Base-by-base conservation (phyloP, 148 eudicot genomes). In the Rhododendron simsii region DNA sequence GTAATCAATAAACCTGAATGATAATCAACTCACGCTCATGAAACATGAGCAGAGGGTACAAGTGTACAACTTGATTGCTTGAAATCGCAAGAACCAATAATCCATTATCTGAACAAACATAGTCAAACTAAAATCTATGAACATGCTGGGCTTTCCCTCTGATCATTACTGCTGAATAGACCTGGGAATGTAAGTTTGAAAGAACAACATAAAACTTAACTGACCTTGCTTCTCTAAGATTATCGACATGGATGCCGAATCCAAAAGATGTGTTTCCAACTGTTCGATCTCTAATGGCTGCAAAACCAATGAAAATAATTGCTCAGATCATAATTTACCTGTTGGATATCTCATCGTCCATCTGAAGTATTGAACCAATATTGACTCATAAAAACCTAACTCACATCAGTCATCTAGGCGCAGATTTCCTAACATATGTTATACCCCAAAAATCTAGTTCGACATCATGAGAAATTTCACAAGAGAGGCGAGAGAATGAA, bases 211-310 rank as follows among this genome's bases (percentile, higher is more conserved):
- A 67, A 76, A 75, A 44, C 7, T 82, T 61, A 28, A 82, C 89
- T 86, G 87, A 96, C 98, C 95, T 96, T 82, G 94, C 99, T 89
- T 95, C 98, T 86, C 98, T 92, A 76, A 95, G 86, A 83, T 92
- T 96, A 87, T 96, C 98, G 2, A 89, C 93, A 15, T 91, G 90
- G 73, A 96, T 80, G 84, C 98, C 96, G 82, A 95, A 92, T 61
- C 99, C 99, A 39, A 92, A 90, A 41, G 93, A 90, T 12, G 94
- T 90, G 69, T 92, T 90, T 50, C 95, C 94, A 51, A 67, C 81
- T 4, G 16, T 81, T 81, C 91, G 96, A 85, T 94, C 95, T 89
- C 95, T 92, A 81, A 86, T 92, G 85, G 96, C 98, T 95, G 94
- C 57, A 87, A 83, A 85, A 81, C 51, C 57, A 77, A 79, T 53